A percentile compares a stretch with the other conserved stretches of the same genome.
Evolutionary conservation across 176 grass and related monocot genomes (phyloP).

Genomic region (Avena atlantica): DNA sequence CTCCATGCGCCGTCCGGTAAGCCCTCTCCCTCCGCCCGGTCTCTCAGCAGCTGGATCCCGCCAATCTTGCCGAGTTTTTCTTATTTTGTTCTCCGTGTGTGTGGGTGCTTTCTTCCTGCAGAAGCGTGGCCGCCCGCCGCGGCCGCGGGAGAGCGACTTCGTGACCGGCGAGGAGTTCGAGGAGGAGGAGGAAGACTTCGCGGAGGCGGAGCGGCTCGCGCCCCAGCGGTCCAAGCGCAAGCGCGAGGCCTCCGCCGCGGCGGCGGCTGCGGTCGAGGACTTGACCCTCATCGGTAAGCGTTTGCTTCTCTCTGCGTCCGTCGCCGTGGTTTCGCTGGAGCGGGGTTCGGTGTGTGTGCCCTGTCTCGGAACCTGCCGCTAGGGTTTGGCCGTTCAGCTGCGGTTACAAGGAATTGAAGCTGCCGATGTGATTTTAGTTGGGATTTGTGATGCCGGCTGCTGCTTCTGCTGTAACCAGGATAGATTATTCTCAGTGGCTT

Average conservation of each 20-base stretch:
- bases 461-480: background rate
- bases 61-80: background rate
- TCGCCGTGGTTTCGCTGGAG: background rate
- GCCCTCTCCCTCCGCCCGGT: background rate
- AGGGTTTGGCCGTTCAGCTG: background rate
- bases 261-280: slow-evolving; percentile 32
- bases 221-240: slow-evolving; percentile 53
- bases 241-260: slow-evolving; percentile 38
- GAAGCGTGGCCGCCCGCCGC: slow-evolving; percentile 58
- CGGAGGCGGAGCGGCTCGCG: slow-evolving; percentile 23
- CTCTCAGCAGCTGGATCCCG: background rate
- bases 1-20: slow-evolving; percentile 57
- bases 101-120: slow-evolving; percentile 18
- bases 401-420: background rate
- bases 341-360: background rate
- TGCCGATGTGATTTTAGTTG: background rate
- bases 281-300: slow-evolving; percentile 48
- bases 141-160: slow-evolving; percentile 40
- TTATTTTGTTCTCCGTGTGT: background rate
- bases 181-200: slow-evolving; percentile 21
- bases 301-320: background rate
- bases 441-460: background rate
- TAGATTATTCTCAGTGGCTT: background rate
- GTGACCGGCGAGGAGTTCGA: slow-evolving; percentile 35
- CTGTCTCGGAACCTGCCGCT: background rate